phyloP scores from a whole-genome alignment of 345 rosid species.

The Nasturtium officinale region DNA sequence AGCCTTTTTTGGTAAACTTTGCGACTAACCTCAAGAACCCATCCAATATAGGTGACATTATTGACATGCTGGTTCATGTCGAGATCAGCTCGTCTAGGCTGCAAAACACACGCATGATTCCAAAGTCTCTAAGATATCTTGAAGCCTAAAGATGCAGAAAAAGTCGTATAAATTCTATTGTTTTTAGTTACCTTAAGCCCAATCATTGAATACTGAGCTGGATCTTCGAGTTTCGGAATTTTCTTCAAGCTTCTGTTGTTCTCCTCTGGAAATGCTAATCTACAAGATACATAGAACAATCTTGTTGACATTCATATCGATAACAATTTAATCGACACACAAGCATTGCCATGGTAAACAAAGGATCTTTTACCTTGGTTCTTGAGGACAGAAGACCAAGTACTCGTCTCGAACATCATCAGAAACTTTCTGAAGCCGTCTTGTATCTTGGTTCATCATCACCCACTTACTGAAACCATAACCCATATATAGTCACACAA shows the following conservation, averaged over 20 bases:
- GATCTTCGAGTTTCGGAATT: conserved; percentile 78
- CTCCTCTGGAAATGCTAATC: conserved; percentile 87
- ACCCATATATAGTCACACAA: neutral
- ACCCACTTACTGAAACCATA: conserved; percentile 88
- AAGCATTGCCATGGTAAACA: neutral
- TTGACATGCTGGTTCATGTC: conserved; percentile 99
- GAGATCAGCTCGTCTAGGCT: conserved; percentile 93
- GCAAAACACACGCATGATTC: conserved; percentile 23
- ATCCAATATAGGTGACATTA: conserved; percentile 86
- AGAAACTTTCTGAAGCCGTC: conserved; percentile 88
- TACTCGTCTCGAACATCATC: conserved; percentile 90
- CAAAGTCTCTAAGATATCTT: neutral
- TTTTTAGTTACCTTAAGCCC: conserved; percentile 53
- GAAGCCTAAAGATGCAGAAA: conserved; percentile 18
- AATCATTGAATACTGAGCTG: conserved; percentile 61
- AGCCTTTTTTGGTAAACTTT: neutral
- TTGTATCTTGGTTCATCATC: conserved; percentile 96
- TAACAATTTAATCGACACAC: neutral
- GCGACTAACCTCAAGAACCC: conserved; percentile 87
- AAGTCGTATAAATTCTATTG: neutral
- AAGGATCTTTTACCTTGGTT: conserved; percentile 56
- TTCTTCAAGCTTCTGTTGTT: conserved; percentile 76
- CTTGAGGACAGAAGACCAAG: conserved; percentile 71
- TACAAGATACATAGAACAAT: conserved; percentile 27
- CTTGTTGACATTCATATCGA: conserved; percentile 1